Conservation (phyloP, 768 basidiomycete genomes). For the Lenzites betulinus region DNA sequence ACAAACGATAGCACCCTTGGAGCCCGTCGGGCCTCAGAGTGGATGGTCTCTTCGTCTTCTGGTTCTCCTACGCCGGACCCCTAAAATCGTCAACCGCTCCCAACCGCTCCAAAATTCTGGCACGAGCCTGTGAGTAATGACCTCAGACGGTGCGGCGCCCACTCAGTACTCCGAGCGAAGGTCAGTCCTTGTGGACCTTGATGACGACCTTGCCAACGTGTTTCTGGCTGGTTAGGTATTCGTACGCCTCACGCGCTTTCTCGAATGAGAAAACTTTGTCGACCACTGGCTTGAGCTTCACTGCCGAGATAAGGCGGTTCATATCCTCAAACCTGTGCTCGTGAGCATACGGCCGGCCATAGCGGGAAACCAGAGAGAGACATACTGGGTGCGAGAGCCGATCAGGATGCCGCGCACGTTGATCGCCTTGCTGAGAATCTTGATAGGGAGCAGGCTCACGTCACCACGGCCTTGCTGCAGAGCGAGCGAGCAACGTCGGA, state of each 20-base stretch:
- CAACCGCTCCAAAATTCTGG: neutral
- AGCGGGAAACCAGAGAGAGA: conserved; percentile 15
- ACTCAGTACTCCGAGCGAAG: too few species aligned
- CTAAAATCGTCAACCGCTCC: neutral
- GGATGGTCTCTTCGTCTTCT: too few species aligned
- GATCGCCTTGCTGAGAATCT: conserved; percentile 29
- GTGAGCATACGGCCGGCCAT: conserved; percentile 39
- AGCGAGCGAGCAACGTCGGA: too few species aligned
- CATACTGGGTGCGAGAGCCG: conserved; percentile 61
- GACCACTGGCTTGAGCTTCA: conserved; percentile 50
- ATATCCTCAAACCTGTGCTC: conserved; percentile 51
- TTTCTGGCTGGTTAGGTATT: conserved; percentile 52
- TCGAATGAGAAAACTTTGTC: conserved; percentile 62
- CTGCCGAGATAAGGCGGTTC: conserved; percentile 48
- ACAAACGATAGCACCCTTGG: too few species aligned
- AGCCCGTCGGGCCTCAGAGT: too few species aligned
- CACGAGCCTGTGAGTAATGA: neutral
- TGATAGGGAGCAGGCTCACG: conserved; percentile 20
- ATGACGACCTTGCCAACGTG: conserved; percentile 67
- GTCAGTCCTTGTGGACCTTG: conserved; percentile 38
- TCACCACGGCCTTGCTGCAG: conserved; percentile 16
- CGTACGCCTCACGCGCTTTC: conserved; percentile 52
- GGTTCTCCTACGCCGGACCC: too few species aligned
- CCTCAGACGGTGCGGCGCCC: too few species aligned
- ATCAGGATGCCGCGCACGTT: conserved; percentile 54